Percentiles rank a stretch among this genome's conserved stretches.
Evolutionary conservation across 495 filamentous ascomycete species (phyloP).

Genomic region (Pyrenula massariospora): DNA sequence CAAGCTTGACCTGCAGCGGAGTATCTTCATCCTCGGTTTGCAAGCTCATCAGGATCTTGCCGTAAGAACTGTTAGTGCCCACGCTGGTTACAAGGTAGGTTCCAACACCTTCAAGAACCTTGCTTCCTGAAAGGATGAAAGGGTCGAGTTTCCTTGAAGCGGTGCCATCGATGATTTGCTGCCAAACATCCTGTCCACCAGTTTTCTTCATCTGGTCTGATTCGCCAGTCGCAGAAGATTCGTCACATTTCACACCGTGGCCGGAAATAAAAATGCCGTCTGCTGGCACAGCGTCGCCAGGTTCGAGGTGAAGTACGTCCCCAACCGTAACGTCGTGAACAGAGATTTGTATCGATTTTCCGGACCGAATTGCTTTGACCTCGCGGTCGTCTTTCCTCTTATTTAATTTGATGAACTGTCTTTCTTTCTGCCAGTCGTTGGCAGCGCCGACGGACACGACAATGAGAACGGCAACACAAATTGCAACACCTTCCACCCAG

Average conservation of each 20-base stretch:
- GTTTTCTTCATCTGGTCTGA: conserved; percentile 59
- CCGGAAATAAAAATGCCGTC: conserved; percentile 53
- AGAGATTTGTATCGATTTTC: conserved; percentile 58
- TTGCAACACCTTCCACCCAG: conserved; percentile 74
- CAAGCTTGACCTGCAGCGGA: conserved; percentile 53
- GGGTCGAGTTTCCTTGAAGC: conserved; percentile 49
- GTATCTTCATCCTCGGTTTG: conserved; percentile 51
- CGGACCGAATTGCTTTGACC: conserved; percentile 67
- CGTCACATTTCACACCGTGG: conserved; percentile 55
- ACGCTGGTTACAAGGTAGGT: conserved; percentile 53
- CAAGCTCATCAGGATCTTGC: conserved; percentile 51
- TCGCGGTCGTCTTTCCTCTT: conserved; percentile 69
- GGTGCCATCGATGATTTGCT: conserved; percentile 40
- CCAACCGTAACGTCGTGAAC: conserved; percentile 62
- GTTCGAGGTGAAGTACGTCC: conserved; percentile 62
- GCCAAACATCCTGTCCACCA: conserved; percentile 43
- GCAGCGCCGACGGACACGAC: conserved; percentile 63
- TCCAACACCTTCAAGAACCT: conserved; percentile 55
- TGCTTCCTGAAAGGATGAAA: conserved; percentile 51
- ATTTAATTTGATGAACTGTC: conserved; percentile 70
- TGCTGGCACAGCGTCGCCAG: conserved; percentile 56
- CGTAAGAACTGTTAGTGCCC: conserved; percentile 51
- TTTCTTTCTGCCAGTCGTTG: conserved; percentile 72
- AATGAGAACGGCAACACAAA: conserved; percentile 63
- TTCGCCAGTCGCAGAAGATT: conserved; percentile 59